Conservation (phyloP, 2,329 filamentous ascomycete genomes). For the Fusarium tjaetaba region DNA sequence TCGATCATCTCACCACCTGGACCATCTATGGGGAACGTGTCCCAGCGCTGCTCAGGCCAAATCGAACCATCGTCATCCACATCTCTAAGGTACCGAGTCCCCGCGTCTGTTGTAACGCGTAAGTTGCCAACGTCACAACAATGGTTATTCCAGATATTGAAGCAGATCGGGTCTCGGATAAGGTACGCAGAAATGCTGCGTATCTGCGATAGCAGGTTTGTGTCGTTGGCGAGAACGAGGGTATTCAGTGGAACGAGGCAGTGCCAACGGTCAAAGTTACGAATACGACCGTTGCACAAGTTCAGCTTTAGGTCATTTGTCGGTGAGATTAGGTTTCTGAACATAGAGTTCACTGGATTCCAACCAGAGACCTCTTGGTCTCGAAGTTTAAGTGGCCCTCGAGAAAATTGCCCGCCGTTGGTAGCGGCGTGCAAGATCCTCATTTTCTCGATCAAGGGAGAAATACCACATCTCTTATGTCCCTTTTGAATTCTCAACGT, state of each 20-base stretch:
- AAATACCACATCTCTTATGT: not conserved
- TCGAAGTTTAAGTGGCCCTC: too few relatives aligned
- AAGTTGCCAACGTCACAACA: not conserved
- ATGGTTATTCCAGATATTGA: too few relatives aligned
- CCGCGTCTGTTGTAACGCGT: fast-evolving
- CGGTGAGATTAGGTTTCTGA: not conserved
- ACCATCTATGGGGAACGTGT: fast-evolving
- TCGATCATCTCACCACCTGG: fast-evolving
- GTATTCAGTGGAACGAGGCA: fast-evolving
- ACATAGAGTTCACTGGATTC: not conserved
- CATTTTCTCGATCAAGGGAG: not conserved
- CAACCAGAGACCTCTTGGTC: not conserved
- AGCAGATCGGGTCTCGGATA: fast-evolving
- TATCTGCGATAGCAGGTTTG: fast-evolving
- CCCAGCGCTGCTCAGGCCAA: not conserved
- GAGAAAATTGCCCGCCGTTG: fast-evolving
- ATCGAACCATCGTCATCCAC: not conserved
- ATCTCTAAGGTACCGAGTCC: fast-evolving
- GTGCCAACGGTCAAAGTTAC: not conserved
- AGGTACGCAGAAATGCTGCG: not conserved
- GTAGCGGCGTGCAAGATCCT: not conserved
- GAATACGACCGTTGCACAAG: not conserved
- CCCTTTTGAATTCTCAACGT: not conserved
- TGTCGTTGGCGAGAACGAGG: fast-evolving
- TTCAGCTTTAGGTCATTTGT: not conserved